Conservation (phyloP, 2,329 filamentous ascomycete species). For the Zalaria sp. region DNA sequence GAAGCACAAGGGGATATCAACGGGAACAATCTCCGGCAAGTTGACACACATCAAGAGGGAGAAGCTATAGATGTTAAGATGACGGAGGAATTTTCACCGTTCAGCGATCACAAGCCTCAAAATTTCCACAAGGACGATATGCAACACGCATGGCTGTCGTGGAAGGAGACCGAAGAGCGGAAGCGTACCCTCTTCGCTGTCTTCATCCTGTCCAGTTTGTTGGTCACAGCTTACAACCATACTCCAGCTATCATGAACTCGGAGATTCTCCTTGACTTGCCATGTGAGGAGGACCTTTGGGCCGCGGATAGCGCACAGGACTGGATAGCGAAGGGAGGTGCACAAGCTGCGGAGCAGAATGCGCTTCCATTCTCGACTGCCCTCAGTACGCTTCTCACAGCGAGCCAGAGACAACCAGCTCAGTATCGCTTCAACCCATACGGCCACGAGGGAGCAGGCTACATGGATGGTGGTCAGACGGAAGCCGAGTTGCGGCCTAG, state of each 20-base stretch:
- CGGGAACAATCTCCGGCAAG: constrained; percentile 15
- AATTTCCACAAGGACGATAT: constrained; percentile 25
- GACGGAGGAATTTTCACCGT: constrained; percentile 28
- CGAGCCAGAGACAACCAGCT: constrained; percentile 45
- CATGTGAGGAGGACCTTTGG: constrained; percentile 88
- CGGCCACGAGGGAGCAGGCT: constrained; percentile 1
- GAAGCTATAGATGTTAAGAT: constrained; percentile 39
- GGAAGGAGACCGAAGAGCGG: constrained; percentile 79
- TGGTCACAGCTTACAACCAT: constrained; percentile 89
- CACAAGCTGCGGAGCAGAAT: constrained; percentile 53
- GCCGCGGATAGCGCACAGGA: constrained; percentile 67
- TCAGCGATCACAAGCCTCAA: constrained; percentile 19
- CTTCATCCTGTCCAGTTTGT: constrained; percentile 78
- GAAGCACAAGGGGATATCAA: constrained; percentile 13
- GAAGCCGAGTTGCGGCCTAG: constrained; percentile 62
- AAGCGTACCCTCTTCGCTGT: constrained; percentile 87
- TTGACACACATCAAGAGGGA: constrained; percentile 4
- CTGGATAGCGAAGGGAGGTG: constrained; percentile 67
- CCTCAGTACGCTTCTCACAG: constrained; percentile 64
- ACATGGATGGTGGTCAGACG: constrained; percentile 8
- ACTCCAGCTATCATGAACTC: constrained; percentile 85
- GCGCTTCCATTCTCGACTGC: constrained; percentile 69
- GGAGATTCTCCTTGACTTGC: constrained; percentile 76
- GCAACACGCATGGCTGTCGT: constrained; percentile 69
- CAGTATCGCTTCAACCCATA: constrained; percentile 11